Conservation (phyloP, 306 rosid species). For the Cicer chorassanicum region DNA sequence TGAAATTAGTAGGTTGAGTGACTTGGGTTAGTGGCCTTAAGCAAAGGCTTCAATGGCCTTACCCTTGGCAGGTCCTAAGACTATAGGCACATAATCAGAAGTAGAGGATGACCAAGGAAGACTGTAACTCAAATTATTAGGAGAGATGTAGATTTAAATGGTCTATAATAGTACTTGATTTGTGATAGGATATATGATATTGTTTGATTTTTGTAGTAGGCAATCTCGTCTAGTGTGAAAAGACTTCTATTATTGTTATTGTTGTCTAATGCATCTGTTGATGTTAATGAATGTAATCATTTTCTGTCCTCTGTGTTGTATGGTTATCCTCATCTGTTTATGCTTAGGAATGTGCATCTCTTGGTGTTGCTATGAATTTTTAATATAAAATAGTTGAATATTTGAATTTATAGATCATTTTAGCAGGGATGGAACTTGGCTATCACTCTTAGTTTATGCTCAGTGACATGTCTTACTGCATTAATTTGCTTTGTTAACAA, state of each 20-base stretch:
- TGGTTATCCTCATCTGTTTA: not conserved
- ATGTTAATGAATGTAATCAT: not conserved
- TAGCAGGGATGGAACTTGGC: not conserved
- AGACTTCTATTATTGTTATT: not conserved
- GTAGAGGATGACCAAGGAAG: not conserved
- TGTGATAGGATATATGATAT: not conserved
- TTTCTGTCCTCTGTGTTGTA: not conserved
- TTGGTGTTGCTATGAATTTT: conserved; percentile 2
- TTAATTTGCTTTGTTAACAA: conserved; percentile 1
- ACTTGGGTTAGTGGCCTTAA: not conserved
- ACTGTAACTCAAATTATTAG: not conserved
- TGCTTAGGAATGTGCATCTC: conserved; percentile 21
- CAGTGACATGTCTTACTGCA: not conserved
- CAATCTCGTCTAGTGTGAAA: not conserved
- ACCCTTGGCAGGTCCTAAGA: not conserved
- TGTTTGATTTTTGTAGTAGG: conserved; percentile 3
- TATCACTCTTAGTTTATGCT: conserved; percentile 1
- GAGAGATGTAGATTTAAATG: not conserved
- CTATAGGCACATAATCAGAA: not conserved
- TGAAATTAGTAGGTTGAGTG: not conserved
- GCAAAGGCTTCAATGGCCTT: not conserved
- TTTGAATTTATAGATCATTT: not conserved
- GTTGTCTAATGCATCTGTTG: not conserved
- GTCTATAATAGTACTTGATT: not conserved
- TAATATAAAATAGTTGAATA: not conserved